Evolutionary conservation across 192 early-diverging fungal species (phyloP), one percentile per base, ranked within the genome.

Genomic region (Coemansia erecta): DNA sequence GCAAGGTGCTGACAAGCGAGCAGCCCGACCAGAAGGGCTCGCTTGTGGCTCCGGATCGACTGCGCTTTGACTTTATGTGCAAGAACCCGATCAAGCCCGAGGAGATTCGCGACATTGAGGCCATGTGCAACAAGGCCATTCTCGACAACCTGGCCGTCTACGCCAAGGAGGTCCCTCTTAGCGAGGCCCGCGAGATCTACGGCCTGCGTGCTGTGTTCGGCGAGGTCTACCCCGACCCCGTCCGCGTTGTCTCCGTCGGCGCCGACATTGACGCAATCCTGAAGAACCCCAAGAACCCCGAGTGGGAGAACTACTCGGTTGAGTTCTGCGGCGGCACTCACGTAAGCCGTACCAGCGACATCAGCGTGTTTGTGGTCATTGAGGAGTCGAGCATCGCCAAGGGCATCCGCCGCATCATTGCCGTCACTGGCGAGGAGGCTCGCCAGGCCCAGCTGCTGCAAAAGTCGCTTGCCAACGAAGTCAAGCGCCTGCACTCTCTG

Each of bases 291-390:
- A 69, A 82, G 21, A 92, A 94, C 63, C 79, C 81, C 28, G 83
- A 86, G 56, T 99, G 97, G 97, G 68, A 70, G 14, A 81, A 81
- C 44, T 87, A 86, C 56, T 93, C 91, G 39, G 86, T 98, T 55
- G 97, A 98, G 81, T 94, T 98, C 76, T 98, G 97, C 70, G 97
- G 97, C 63, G 97, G 97, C 64, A 98, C 95, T 11, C 97, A 98
- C 60, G 94, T 97, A 23, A 79, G 82, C 21, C 83, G 86, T 75
- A 98, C 97, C 1, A 84, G 86, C 8, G 93, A 95, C 45, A 93
- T 98, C 58, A 94, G 92, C 79, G 69, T 81, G 28, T 86, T 95
- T 72, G 84, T 83, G 28, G 84, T 97, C 55, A 70, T 93, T 44
- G 97, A 98, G 82, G 97, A 97, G 71, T 60, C 77, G 22, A 88